A percentile compares a stretch with the other conserved stretches of the same genome.
phyloP scores from a whole-genome alignment of 495 filamentous ascomycete species.

The Xanthoparmelia taractica region DNA sequence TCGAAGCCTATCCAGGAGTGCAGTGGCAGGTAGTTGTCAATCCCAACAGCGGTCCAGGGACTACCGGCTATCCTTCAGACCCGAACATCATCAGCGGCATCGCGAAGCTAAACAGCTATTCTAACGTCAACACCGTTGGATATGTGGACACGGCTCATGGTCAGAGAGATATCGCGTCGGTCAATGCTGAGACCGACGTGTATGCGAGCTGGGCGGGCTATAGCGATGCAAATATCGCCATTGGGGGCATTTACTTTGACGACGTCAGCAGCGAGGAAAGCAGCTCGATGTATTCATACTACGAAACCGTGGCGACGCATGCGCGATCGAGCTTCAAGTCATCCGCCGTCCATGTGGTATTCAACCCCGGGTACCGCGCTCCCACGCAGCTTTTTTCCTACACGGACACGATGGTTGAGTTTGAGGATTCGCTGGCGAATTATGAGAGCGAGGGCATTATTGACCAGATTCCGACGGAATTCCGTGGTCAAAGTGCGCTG shows the following conservation, averaged over 20 bases:
- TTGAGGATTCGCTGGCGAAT: slow-evolving; percentile 10
- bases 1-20: slow-evolving; percentile 31
- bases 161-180: slow-evolving; percentile 24
- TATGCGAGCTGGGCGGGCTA: slow-evolving; percentile 38
- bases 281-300: slow-evolving; percentile 28
- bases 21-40: slow-evolving; percentile 42
- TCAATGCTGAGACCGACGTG: slow-evolving; percentile 34
- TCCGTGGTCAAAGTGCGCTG: slow-evolving; percentile 12
- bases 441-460: slow-evolving; percentile 9
- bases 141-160: slow-evolving; percentile 40
- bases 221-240: slow-evolving; percentile 29
- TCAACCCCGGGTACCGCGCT: slow-evolving; percentile 15
- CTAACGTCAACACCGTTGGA: slow-evolving; percentile 39
- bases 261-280: slow-evolving; percentile 33
- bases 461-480: neutral
- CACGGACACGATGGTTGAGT: slow-evolving; percentile 17
- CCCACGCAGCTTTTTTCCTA: slow-evolving; percentile 12
- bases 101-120: slow-evolving; percentile 34
- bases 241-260: slow-evolving; percentile 45
- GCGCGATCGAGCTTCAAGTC: neutral
- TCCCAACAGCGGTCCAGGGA: slow-evolving; percentile 40
- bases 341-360: neutral
- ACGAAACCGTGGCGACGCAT: slow-evolving; percentile 23
- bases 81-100: slow-evolving; percentile 32
- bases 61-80: slow-evolving; percentile 26